phyloP scores from a whole-genome alignment of 2,329 filamentous ascomycete species.

The Zasmidium citrigriseum region DNA sequence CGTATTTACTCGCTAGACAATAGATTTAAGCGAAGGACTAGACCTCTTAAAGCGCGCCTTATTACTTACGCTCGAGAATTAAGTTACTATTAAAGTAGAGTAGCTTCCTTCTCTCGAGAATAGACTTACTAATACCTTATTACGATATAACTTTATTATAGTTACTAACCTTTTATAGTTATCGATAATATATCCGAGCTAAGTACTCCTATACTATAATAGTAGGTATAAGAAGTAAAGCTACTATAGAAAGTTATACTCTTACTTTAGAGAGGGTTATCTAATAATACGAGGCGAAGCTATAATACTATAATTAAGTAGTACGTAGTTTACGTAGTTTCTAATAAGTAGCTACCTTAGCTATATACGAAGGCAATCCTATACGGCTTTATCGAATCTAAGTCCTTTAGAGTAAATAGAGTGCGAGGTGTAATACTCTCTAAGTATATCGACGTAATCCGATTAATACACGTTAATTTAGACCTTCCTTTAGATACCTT shows the following conservation, averaged over 20 bases:
- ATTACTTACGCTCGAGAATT: neutral
- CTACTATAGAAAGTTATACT: neutral
- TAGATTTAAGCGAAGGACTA: neutral
- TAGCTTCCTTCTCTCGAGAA: neutral
- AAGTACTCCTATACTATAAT: neutral
- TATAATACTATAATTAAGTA: neutral
- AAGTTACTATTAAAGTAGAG: neutral
- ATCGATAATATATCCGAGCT: no score
- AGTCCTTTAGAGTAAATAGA: neutral
- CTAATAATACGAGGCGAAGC: neutral
- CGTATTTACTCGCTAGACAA: neutral
- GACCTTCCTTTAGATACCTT: neutral
- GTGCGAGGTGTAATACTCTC: neutral
- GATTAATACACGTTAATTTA: neutral
- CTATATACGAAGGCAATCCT: neutral
- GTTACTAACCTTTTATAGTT: neutral
- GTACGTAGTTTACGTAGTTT: neutral
- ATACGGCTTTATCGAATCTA: neutral
- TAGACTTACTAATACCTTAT: neutral
- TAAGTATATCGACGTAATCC: neutral
- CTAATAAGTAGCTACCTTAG: neutral
- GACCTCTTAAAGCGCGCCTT: neutral
- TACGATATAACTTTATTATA: neutral
- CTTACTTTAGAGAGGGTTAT: neutral
- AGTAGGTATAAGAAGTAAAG: neutral